Conservation (phyloP, 2,329 filamentous ascomycete species). For the Fusarium duplospermum region DNA sequence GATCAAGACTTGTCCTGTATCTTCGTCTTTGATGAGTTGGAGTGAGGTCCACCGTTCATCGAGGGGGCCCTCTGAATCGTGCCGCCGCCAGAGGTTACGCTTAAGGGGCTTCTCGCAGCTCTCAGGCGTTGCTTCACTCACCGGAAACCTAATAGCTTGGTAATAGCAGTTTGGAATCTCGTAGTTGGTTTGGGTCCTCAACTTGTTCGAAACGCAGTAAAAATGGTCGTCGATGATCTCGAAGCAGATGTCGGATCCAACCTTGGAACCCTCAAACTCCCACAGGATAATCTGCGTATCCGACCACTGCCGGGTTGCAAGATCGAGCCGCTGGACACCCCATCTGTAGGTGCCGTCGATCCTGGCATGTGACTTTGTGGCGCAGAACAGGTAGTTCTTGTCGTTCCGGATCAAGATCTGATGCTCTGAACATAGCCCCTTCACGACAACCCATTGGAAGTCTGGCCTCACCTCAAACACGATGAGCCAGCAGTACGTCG, state of each 20-base stretch:
- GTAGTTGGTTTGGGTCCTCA: constrained; percentile 70
- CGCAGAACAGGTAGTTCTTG: constrained; percentile 70
- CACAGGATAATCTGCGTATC: constrained; percentile 62
- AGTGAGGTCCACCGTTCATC: constrained; percentile 81
- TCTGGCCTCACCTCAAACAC: constrained; percentile 54
- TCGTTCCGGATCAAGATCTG: constrained; percentile 78
- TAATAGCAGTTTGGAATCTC: constrained; percentile 78
- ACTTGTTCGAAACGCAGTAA: constrained; percentile 77
- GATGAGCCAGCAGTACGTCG: constrained; percentile 63
- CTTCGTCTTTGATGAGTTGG: constrained; percentile 69
- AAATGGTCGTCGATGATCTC: constrained; percentile 74
- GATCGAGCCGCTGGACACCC: constrained; percentile 66
- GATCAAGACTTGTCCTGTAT: constrained; percentile 67
- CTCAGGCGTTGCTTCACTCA: constrained; percentile 56
- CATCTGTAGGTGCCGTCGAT: constrained; percentile 70
- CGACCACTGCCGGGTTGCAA: constrained; percentile 55
- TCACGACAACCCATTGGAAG: constrained; percentile 55
- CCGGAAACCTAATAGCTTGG: constrained; percentile 71
- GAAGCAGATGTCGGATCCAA: constrained; percentile 77
- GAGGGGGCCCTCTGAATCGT: constrained; percentile 76
- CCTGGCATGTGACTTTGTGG: constrained; percentile 68
- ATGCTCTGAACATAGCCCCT: constrained; percentile 57
- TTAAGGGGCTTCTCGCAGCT: constrained; percentile 53
- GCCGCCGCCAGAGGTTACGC: constrained; percentile 69
- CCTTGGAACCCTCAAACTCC: constrained; percentile 71